Evolutionary conservation across 768 basidiomycete genomes (phyloP), one percentile per base, ranked within the genome.

Genomic region (Boletus sp.): DNA sequence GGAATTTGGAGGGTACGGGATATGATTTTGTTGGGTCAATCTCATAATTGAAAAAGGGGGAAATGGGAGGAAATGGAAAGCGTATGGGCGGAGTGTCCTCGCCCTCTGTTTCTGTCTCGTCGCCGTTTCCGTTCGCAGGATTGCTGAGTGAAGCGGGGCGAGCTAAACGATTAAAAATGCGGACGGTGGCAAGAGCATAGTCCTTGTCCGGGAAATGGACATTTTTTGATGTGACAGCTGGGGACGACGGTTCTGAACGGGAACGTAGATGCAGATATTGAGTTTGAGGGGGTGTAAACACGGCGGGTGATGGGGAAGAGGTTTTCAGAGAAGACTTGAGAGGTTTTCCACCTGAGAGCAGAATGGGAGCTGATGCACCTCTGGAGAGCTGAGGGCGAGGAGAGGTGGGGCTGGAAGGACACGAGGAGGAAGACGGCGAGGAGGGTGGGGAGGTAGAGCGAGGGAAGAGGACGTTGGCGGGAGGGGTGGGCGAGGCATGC

Each of bases 311-410:
- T 0, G 69, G 71, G 4, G 59, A 41, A 2, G 67, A 72, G 0
- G 77, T 76, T 70, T 96, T 97, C 64, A 97, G 82, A 2, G 91
- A 89, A 0, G 89, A 81, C 67, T 92, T 92, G 73, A 97, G 86
- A 4, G 92, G 89, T 67, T 92, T 92, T 44, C 94, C 93, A 55
- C 87, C 92, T 18, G 83, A 76, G 35, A 86, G 80, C 24, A 85
- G 69, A 52, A 86, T 77, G 14, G 67, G 78, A 63, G 59, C 72
- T 49, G 55, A 79, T 62, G 59, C 75, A 32, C 52, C 79, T 71
- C 60, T 78, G 64, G 54, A 71, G 12, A 63, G 59, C 15, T 17
- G 59, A 10, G 63, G 65, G 35, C 9, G 52, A 28, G 55, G 40
- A 15, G 47, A 60, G 35, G 35, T 7, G 28, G 60, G 54, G 29